Base-by-base conservation (phyloP, 257 asterid species). In the Cruciata laevipes region DNA sequence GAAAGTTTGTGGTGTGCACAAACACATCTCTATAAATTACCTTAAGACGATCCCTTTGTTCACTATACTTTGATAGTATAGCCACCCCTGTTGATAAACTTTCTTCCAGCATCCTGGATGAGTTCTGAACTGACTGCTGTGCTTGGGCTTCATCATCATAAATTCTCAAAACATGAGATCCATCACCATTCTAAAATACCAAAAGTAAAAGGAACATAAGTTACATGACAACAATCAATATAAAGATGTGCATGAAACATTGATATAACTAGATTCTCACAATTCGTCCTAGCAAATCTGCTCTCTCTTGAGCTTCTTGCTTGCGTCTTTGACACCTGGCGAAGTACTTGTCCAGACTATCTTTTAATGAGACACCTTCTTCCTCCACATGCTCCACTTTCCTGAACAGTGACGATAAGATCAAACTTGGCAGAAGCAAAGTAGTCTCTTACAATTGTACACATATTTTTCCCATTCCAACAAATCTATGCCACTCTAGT, bases 1-100 rank as follows among this genome's bases (percentile, higher is more conserved):
- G 55, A 47, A 47, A 14, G 20, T 47, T 20, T 47, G n/a, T 13
- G 53, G 51, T 61, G 31, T 35, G 31, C 56, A 37, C 25, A 35
- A 32, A 33, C 13, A 63, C n/a, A 16, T 63, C 21, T 62, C 18
- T 0, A 35, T 7, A 20, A 21, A 25, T 49, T 84, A 91, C 98
- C 96, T 91, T 91, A 68, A 91, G 78, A 76, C 83, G 96, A 72
- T 91, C 98, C 79, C 96, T 81, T 80, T 91, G 98, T 81, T 87
- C 96, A 31, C 97, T 83, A 69, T 91, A 91, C 84, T 89, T 87
- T 31, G 96, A 86, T 67, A 91, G 97, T 71, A 91, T 81, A 35
- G 92, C 95, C 65, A 87, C 84, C 67, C 98, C 97, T 66, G 91
- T 86, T 65, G 92, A 84, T 76, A 81, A 85, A 65, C 83, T 76